These are phyloP conservation scores for Groenewaldozyma tartarivorans DNA, from an alignment of 805 yeast genomes.

Conservation along the genomic window DNA sequence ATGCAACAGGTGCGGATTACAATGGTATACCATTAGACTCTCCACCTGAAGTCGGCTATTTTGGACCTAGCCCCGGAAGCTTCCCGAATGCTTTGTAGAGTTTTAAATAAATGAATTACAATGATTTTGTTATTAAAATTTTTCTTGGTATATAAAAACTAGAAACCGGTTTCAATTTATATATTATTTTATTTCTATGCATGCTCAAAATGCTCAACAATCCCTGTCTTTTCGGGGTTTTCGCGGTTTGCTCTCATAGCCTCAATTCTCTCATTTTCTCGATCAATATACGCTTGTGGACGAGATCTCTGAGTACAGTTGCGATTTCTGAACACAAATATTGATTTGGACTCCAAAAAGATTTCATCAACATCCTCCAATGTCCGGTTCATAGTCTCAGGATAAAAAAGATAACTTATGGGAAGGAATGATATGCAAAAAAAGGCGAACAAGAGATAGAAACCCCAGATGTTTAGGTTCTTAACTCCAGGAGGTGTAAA, in stretches of 20 bases:
- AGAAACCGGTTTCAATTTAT: no score
- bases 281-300: constrained; percentile 5
- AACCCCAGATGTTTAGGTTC: constrained; percentile 28
- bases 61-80: constrained; percentile 23
- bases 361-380: constrained; percentile 36
- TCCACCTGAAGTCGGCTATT: constrained; percentile 20
- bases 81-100: no score
- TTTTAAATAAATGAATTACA: no score
- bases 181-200: no score
- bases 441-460: constrained; percentile 49
- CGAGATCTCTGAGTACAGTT: constrained; percentile 6
- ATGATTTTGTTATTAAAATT: no score
- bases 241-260: not conserved
- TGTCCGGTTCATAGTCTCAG: constrained; percentile 34
- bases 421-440: constrained; percentile 42
- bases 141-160: no score
- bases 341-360: constrained; percentile 15
- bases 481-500: constrained; percentile 42
- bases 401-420: constrained; percentile 26
- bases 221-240: not conserved
- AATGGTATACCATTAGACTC: constrained; percentile 1
- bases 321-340: constrained; percentile 3
- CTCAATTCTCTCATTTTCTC: constrained; percentile 4
- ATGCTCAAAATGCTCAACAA: not conserved
- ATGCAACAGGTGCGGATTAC: constrained; percentile 2